phyloP scores from a whole-genome alignment of 257 asterid genomes.

The Lithospermum erythrorhizon region DNA sequence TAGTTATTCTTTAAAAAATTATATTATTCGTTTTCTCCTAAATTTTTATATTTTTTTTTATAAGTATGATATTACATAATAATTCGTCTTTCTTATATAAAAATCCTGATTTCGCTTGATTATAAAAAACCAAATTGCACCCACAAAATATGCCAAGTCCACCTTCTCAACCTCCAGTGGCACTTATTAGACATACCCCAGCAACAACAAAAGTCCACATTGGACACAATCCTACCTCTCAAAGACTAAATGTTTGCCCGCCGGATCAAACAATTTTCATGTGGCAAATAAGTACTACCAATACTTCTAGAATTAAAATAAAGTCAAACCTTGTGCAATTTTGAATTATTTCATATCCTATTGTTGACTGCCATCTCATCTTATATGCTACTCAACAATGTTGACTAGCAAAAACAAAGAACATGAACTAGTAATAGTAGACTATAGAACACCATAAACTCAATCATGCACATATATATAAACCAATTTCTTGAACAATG shows the following conservation, averaged over 20 bases:
- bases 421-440: background rate
- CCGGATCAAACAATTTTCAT: background rate
- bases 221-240: background rate
- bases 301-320: background rate
- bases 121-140: too few species aligned
- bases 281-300: background rate
- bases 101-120: too few species aligned
- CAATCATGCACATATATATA: slow-evolving; percentile 16
- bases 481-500: slow-evolving; percentile 12
- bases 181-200: too few species aligned
- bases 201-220: background rate
- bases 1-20: too few species aligned
- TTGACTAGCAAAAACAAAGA: background rate
- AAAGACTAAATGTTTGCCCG: background rate
- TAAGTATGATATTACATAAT: too few species aligned
- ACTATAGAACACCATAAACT: background rate
- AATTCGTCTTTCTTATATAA: too few species aligned
- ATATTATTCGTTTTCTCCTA: too few species aligned
- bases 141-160: too few species aligned
- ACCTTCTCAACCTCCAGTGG: too few species aligned
- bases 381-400: too few species aligned
- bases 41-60: too few species aligned
- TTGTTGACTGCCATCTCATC: background rate
- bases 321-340: background rate
- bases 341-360: background rate